Base-by-base conservation (phyloP, 345 rosid genomes). In the Ceriops decandra region DNA sequence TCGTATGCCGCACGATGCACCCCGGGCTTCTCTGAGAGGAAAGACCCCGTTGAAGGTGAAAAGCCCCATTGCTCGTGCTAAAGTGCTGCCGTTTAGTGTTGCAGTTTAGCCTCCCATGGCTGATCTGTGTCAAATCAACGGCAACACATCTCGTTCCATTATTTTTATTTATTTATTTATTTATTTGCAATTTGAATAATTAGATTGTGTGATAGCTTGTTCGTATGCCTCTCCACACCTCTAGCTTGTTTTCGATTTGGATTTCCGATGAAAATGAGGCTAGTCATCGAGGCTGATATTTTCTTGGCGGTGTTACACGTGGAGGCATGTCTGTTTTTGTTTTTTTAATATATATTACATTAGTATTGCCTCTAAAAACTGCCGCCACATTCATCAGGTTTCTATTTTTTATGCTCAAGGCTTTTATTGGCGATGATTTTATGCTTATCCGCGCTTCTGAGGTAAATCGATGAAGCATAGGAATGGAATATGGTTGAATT, bases 381-480 rank as follows among this genome's bases (percentile, higher is more conserved):
- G 2, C 67, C 53, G 54, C 28, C 17, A 38, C 6, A 63, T 42
- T 42, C 49, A 13, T 13, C 0, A 2, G 3, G 1, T 15, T 3
- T 13, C 1, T 0, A 2, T 42, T 15, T 27, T 17, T 4, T 0
- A 28, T 3, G 1, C 4, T 49, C 21, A 5, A 24, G 36, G 15
- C 51, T 6, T 24, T 52, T 22, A 20, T 57, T 64, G 89, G 85
- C 88, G 13, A 82, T 82, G 93, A 85, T 87, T 85, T 77, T 13
- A 56, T 69, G 54, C 74, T 88, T 88, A 89, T 86, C 91, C 87
- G 92, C 90, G 90, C 89, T 87, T 85, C 88, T 84, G 90, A 85
- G 88, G 76, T 63, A 8, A 54, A 60, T 89, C 88, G 0, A 62
- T 89, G 89, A 89, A 87, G 90, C 75, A 84, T 5, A 77, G 64